Percentiles rank a stretch among this genome's conserved stretches.
Conservation (phyloP, 768 basidiomycete species). For the Gymnopilus junonius region DNA sequence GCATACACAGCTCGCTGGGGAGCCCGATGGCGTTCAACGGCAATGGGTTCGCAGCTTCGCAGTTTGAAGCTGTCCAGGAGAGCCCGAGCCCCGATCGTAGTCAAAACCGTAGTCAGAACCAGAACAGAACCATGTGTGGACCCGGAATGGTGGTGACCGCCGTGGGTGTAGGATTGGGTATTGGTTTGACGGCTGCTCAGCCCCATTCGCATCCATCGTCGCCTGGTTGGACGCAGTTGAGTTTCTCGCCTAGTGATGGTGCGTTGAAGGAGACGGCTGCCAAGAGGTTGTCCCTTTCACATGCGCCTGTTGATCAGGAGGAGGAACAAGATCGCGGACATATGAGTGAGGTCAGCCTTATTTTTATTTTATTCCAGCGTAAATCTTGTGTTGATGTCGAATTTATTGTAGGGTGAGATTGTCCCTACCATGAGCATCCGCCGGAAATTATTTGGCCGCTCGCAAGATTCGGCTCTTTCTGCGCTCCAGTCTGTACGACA, state of each 20-base stretch:
- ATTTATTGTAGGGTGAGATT: slow-evolving; percentile 60
- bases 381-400: too few relatives aligned
- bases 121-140: neutral
- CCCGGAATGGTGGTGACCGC: slow-evolving; percentile 1
- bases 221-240: slow-evolving; percentile 38
- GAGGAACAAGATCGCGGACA: slow-evolving; percentile 57
- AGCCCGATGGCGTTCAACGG: slow-evolving; percentile 38
- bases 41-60: too few relatives aligned
- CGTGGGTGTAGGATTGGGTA: slow-evolving; percentile 26
- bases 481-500: neutral
- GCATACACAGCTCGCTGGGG: slow-evolving; percentile 45
- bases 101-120: too few relatives aligned
- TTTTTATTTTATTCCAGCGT: too few relatives aligned
- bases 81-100: too few relatives aligned
- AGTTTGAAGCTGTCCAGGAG: slow-evolving; percentile 10
- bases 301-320: slow-evolving; percentile 21
- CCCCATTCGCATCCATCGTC: neutral
- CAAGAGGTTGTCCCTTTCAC: too few relatives aligned
- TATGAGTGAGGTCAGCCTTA: slow-evolving; percentile 72
- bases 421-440: slow-evolving; percentile 45
- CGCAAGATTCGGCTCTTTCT: slow-evolving; percentile 44
- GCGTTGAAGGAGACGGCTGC: slow-evolving; percentile 50
- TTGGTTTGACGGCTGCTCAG: slow-evolving; percentile 16
- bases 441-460: slow-evolving; percentile 66
- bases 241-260: slow-evolving; percentile 65